Conservation (phyloP, 2,329 filamentous ascomycete species). For the Fusarium xyrophilum region DNA sequence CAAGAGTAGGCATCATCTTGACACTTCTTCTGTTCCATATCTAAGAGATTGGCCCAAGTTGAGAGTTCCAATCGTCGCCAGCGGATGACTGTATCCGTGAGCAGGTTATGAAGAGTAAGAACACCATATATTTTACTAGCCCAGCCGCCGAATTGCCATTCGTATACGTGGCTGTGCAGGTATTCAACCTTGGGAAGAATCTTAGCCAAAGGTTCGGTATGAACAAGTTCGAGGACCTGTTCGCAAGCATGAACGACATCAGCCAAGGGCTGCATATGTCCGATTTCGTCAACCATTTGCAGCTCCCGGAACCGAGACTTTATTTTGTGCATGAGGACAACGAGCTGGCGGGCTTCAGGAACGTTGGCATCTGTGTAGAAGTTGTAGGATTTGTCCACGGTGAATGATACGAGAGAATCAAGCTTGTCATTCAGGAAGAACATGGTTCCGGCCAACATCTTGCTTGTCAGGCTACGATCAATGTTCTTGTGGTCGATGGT, state of each 20-base stretch:
- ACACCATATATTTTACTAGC: slow-evolving; percentile 81
- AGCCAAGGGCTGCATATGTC: slow-evolving; percentile 75
- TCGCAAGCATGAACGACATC: slow-evolving; percentile 81
- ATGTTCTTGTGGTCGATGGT: slow-evolving; percentile 40
- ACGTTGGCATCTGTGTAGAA: slow-evolving; percentile 89
- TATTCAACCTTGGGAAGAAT: slow-evolving; percentile 88
- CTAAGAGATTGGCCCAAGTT: slow-evolving; percentile 89
- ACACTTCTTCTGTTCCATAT: slow-evolving; percentile 80
- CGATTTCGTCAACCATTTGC: slow-evolving; percentile 68
- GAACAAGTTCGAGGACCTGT: slow-evolving; percentile 75
- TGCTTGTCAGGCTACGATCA: slow-evolving; percentile 53
- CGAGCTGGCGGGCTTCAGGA: slow-evolving; percentile 75
- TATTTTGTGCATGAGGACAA: slow-evolving; percentile 72
- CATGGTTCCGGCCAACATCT: slow-evolving; percentile 70
- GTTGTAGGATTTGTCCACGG: slow-evolving; percentile 67
- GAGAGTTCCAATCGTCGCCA: slow-evolving; percentile 92
- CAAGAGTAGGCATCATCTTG: slow-evolving; percentile 82
- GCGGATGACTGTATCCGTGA: slow-evolving; percentile 81
- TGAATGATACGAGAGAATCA: slow-evolving; percentile 49
- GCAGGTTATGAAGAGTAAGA: slow-evolving; percentile 71
- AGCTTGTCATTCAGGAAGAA: slow-evolving; percentile 70
- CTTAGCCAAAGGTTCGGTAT: slow-evolving; percentile 84
- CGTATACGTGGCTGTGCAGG: slow-evolving; percentile 82
- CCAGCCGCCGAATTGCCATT: slow-evolving; percentile 89
- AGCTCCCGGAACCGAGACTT: slow-evolving; percentile 77